Conservation (phyloP, 2,329 filamentous ascomycete species). For the Pseudogymnoascus sp. region DNA sequence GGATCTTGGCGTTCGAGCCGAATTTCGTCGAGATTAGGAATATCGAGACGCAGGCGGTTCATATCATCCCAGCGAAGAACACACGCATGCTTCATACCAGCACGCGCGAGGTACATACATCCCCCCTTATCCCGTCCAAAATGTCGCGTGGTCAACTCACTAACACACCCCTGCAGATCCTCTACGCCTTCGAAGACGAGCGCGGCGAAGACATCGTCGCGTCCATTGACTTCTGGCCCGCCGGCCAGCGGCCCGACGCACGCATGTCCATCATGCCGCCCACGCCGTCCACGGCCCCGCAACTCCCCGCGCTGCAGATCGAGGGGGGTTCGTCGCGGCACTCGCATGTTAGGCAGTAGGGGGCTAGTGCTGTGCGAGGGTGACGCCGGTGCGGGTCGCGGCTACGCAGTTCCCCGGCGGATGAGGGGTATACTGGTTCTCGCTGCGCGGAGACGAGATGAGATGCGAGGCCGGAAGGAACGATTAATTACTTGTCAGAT, state of each 20-base stretch:
- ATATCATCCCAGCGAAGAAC: constrained; percentile 93
- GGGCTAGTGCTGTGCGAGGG: background rate
- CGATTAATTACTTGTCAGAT: background rate
- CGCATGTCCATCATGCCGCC: constrained; percentile 11
- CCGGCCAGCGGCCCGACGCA: constrained; percentile 26
- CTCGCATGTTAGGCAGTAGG: background rate
- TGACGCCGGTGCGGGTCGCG: background rate
- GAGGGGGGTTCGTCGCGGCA: background rate
- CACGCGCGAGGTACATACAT: constrained; percentile 86
- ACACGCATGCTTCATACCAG: constrained; percentile 97
- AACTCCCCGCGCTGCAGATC: constrained; percentile 1
- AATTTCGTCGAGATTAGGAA: constrained; percentile 96
- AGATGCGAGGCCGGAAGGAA: background rate
- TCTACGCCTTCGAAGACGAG: constrained; percentile 97
- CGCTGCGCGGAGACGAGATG: background rate
- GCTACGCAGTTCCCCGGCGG: background rate
- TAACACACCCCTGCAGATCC: constrained; percentile 53
- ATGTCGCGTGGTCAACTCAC: constrained; percentile 20
- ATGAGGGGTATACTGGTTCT: background rate
- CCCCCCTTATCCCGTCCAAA: background rate
- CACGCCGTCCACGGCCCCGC: background rate
- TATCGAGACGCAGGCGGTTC: constrained; percentile 88
- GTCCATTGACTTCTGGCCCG: constrained; percentile 85
- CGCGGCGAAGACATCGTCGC: constrained; percentile 87
- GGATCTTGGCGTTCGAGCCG: constrained; percentile 93